Base-by-base conservation (phyloP, 2,329 filamentous ascomycete species). In the Pseudocercospora crystallina region DNA sequence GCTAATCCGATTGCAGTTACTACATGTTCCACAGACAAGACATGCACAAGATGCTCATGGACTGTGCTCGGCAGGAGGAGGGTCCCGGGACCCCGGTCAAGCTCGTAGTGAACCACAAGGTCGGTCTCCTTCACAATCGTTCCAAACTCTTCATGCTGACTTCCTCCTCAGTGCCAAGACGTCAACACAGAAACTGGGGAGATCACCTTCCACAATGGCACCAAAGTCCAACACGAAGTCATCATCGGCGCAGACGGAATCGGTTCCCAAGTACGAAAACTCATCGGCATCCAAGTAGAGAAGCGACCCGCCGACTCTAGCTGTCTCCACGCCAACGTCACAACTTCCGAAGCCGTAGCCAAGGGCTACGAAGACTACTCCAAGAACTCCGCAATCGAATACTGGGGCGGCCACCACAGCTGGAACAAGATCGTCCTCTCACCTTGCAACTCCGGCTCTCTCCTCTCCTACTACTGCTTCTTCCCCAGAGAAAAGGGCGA, bases 381-480 rank as follows among this genome's bases (percentile, higher is more conserved):
- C 0, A 62, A 76, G 31, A 66, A 87, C 69, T 73, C 66, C 20
- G 84, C 83, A 0, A 72, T 88, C 0, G 82, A 88, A 66, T 87
- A 86, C 72, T 87, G 84, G 84, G 85, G 85, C 20, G 85, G 85
- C 1, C 78, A 82, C 45, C 80, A 83, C 48, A 82, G 80, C 61
- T 58, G 52, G 41, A 80, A 86, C 67, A 88, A 87, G 74, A 87
- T 88, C 51, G 84, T 87, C 5, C 72, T 87, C 2, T 86, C 83
- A 0, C 83, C 84, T 5, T 87, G 85, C 70, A 84, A 86, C 61
- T 79, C 78, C 15, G 83, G 84, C 46, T 79, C 79, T 53, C 70
- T 86, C 2, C 73, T 86, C 2, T 85, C 82, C 0, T 87, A 85
- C 70, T 87, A 87, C 69, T 86, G 83, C 69, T 86, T 86, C 73